Conservation (phyloP, 2,329 filamentous ascomycete genomes). For the Claviceps cyperi region DNA sequence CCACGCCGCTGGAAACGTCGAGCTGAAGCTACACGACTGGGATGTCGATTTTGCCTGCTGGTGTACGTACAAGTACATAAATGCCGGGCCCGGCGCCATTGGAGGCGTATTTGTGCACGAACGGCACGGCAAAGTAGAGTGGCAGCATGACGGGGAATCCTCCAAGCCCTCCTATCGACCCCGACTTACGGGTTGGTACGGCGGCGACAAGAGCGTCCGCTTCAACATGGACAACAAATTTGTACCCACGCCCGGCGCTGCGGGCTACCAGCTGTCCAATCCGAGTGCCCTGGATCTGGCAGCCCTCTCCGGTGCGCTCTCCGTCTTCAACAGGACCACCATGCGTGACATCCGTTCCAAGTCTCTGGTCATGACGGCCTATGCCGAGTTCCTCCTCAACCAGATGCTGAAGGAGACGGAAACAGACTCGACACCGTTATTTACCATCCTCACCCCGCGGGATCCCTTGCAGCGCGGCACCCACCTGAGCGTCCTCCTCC, state of each 20-base stretch:
- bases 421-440: constrained; percentile 23
- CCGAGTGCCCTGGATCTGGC: constrained; percentile 65
- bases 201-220: constrained; percentile 57
- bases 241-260: constrained; percentile 61
- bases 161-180: constrained; percentile 36
- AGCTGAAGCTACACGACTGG: constrained; percentile 71
- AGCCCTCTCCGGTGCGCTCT: constrained; percentile 56
- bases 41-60: constrained; percentile 81
- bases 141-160: constrained; percentile 16
- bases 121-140: constrained; percentile 45
- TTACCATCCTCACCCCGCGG: constrained; percentile 54
- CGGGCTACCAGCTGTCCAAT: constrained; percentile 76
- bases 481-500: constrained; percentile 61
- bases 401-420: constrained; percentile 22
- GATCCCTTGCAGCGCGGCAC: constrained; percentile 57
- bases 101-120: constrained; percentile 72
- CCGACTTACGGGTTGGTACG: constrained; percentile 76
- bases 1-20: constrained; percentile 74
- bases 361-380: constrained; percentile 59
- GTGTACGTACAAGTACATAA: constrained; percentile 94
- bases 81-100: constrained; percentile 70
- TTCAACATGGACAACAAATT: constrained; percentile 80
- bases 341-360: constrained; percentile 58
- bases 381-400: constrained; percentile 55
- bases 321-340: constrained; percentile 56